Percentiles rank a stretch among this genome's conserved stretches.
Evolutionary conservation across 2,329 filamentous ascomycete genomes (phyloP).

Genomic region (Fusarium pseudocircinatum): DNA sequence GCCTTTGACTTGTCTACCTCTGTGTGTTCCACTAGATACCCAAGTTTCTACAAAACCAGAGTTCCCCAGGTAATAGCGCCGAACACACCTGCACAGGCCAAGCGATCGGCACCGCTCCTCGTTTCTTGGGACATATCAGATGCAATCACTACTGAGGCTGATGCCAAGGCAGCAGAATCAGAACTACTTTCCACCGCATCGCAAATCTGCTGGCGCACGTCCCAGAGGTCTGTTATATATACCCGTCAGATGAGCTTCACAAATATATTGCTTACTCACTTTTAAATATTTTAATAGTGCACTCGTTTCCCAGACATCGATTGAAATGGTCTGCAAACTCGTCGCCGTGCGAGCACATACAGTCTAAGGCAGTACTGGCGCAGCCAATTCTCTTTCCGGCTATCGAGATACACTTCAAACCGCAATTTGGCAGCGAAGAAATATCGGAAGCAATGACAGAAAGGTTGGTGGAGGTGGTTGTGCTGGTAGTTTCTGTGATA

Average conservation of each 20-base stretch:
- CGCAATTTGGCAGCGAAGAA: background rate
- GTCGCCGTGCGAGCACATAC: background rate
- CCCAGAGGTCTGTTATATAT: background rate
- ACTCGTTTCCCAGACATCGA: background rate
- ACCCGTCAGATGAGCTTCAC: background rate
- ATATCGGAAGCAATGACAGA: background rate
- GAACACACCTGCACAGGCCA: rapidly evolving
- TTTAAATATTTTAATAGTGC: background rate
- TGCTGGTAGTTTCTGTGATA: background rate
- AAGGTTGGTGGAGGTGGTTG: background rate
- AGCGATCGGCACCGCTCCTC: background rate
- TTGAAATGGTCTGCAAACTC: background rate
- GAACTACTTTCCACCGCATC: background rate
- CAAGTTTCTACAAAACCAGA: background rate
- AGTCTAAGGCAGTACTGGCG: background rate
- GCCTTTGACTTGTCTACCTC: background rate
- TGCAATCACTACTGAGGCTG: background rate
- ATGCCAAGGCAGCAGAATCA: background rate
- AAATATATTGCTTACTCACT: background rate
- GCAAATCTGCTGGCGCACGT: background rate
- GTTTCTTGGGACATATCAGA: background rate
- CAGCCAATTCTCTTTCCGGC: background rate
- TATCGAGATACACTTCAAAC: background rate
- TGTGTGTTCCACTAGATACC: no score
- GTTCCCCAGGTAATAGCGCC: background rate